Evolutionary conservation across 148 eudicot genomes (phyloP), one percentile per base, ranked within the genome.

Genomic region (Heliosperma pusillum): DNA sequence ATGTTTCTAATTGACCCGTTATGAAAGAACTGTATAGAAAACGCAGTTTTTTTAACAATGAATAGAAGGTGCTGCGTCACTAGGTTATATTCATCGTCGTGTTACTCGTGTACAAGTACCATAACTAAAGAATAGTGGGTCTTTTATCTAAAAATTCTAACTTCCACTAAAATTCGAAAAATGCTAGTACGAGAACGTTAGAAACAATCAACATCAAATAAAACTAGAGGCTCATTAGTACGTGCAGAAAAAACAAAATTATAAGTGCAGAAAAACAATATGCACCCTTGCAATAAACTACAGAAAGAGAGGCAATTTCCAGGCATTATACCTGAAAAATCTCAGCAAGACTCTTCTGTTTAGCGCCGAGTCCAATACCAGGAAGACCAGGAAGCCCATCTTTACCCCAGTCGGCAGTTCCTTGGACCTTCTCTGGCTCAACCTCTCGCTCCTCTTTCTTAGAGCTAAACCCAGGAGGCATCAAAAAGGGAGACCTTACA

Each of bases 301-400:
- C n/a, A n/a, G n/a, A 42, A 40, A 40, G 44, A 42, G 45, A 42
- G 45, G 9, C 8, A 1, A 66, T 3, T 15, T 44, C 61, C 26
- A 29, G 26, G 20, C 70, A 60, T 25, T 72, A 64, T 80, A 92
- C 99, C 99, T 96, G 99, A 83, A 96, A 88, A 29, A 92, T 96
- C 69, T 92, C 97, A 67, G 91, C 97, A 74, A 96, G 74, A 82
- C 99, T 96, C 83, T 91, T 96, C 82, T 96, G 93, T 69, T 89
- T 96, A 74, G 88, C 86, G 69, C 95, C 97, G 69, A 96, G 82
- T 30, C 99, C 97, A 79, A 96, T 85, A 47, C 95, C 97, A 22
- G 97, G 91, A 76, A 96, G 85, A 25, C 97, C 99, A 82, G 94
- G 94, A 68, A 96, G 76, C 40, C 97, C 99, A 88, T 92, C 97